Base-by-base conservation (phyloP, 108 stramenopile species). In the Hondaea fermentalgiana region DNA sequence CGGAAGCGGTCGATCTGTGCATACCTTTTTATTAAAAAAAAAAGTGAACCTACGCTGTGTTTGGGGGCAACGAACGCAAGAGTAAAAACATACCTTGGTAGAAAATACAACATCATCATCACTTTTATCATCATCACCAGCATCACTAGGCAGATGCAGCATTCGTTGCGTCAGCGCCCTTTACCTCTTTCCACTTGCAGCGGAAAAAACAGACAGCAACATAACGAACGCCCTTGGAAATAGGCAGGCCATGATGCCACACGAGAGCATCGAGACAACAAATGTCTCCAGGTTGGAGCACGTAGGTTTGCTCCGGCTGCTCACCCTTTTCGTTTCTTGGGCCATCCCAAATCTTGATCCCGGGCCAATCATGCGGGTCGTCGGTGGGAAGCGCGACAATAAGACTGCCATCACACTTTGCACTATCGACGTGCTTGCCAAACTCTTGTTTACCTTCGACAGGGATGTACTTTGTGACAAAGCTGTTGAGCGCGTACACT, bases 401-500 rank as follows among this genome's bases (percentile, higher is more conserved):
- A 17, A 83, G 51, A 53, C 76, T 83, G 2, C 76, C 76, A 53
- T 83, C 76, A 12, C 23, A 21, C 51, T 83, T 83, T 43, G 76
- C 76, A 23, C 76, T 83, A 45, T 83, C 76, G 76, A 90, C 16
- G 47, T 69, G 44, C 43, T 90, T 87, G 43, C 87, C 87, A n/a
- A 42, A 47, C 87, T 87, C 87, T 23, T 35, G 8, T 29, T 64
- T 42, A 14, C 60, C 60, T 16, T 21, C 28, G 0, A 69, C 60
- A 0, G 60, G 88, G 28, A 71, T 47, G 44, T 44, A 88, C 19
- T 64, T 44, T 69, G 60, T 71, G 44, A 64, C 17, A 47, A 89
- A 29, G 25, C 88, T 43, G 58, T n/a, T 25, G 17, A 49, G 72
- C 44, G 29, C 28, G 25, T 25, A 28, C 71, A 72, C 88, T 29